Evolutionary conservation across 1,284 basidiomycete genomes (phyloP).

Genomic region (Acaromyces ingoldii): DNA sequence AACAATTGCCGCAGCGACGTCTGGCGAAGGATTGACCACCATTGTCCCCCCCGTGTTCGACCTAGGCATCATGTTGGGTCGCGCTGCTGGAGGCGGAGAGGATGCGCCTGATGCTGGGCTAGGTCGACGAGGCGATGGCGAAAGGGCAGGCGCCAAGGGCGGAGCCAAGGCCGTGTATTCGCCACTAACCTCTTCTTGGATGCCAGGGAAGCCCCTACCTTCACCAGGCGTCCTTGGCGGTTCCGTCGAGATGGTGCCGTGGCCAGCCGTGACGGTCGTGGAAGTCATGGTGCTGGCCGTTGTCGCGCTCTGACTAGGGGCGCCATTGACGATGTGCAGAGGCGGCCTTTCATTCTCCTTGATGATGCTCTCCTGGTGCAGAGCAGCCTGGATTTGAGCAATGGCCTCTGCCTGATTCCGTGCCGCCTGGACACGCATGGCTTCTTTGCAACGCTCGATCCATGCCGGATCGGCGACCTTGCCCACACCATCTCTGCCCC

Average conservation of each 20-base stretch:
- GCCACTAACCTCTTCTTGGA: slow-evolving; percentile 21
- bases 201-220: slow-evolving; percentile 18
- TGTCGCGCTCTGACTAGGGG: slow-evolving; percentile 12
- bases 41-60: slow-evolving; percentile 39
- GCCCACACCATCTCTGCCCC: slow-evolving; percentile 84
- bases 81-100: slow-evolving; percentile 3
- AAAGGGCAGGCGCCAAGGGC: neutral
- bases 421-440: slow-evolving; percentile 60
- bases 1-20: slow-evolving; percentile 8
- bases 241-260: slow-evolving; percentile 19
- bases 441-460: slow-evolving; percentile 83
- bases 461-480: slow-evolving; percentile 62
- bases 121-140: slow-evolving; percentile 12
- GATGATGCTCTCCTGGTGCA: slow-evolving; percentile 55
- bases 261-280: slow-evolving; percentile 31
- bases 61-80: slow-evolving; percentile 19
- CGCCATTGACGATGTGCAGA: slow-evolving; percentile 42
- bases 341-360: slow-evolving; percentile 39
- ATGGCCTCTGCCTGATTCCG: slow-evolving; percentile 73
- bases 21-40: slow-evolving; percentile 32
- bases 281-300: slow-evolving; percentile 23
- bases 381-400: slow-evolving; percentile 62
- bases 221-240: neutral
- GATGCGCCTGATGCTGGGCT: slow-evolving; percentile 1
- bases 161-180: neutral